Evolutionary conservation across 163 green algal genomes (phyloP).

Genomic region (Coccomyxa subellipsoidea): DNA sequence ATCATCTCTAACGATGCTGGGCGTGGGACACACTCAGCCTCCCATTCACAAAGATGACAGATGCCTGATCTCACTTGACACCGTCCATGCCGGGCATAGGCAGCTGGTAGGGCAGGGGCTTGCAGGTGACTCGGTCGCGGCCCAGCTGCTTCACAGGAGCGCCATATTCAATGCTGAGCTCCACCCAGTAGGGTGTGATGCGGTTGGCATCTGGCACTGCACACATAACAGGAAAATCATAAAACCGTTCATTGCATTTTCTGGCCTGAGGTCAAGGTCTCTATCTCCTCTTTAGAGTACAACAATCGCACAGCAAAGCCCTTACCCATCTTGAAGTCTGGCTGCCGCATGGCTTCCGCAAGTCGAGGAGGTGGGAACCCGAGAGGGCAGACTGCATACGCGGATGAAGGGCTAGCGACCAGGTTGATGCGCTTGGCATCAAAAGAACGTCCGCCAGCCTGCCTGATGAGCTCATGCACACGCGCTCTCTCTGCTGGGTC

Average conservation of each 20-base stretch:
- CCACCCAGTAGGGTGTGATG: constrained; percentile 53
- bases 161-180: constrained; percentile 29
- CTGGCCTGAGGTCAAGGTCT: too few species aligned
- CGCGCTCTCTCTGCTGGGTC: constrained; percentile 7
- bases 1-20: not conserved
- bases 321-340: constrained; percentile 37
- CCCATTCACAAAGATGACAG: not conserved
- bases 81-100: constrained; percentile 44
- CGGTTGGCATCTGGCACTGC: constrained; percentile 37
- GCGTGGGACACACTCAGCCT: not conserved
- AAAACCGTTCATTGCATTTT: not conserved
- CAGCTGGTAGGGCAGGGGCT: constrained; percentile 45
- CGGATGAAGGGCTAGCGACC: constrained; percentile 7
- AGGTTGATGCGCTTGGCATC: constrained; percentile 14
- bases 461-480: constrained; percentile 26
- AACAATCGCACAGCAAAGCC: not conserved
- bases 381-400: constrained; percentile 57
- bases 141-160: constrained; percentile 23
- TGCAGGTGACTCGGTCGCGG: constrained; percentile 31
- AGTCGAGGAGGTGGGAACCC: constrained; percentile 26
- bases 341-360: constrained; percentile 18
- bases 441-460: constrained; percentile 42
- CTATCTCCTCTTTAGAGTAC: too few species aligned
- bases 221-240: constrained; percentile 4
- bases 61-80: constrained; percentile 25